A percentile compares a stretch with the other conserved stretches of the same genome.
These are phyloP conservation scores for Fonsecaea nubica DNA, from an alignment of 2,329 filamentous ascomycete genomes.

Conservation along the genomic window DNA sequence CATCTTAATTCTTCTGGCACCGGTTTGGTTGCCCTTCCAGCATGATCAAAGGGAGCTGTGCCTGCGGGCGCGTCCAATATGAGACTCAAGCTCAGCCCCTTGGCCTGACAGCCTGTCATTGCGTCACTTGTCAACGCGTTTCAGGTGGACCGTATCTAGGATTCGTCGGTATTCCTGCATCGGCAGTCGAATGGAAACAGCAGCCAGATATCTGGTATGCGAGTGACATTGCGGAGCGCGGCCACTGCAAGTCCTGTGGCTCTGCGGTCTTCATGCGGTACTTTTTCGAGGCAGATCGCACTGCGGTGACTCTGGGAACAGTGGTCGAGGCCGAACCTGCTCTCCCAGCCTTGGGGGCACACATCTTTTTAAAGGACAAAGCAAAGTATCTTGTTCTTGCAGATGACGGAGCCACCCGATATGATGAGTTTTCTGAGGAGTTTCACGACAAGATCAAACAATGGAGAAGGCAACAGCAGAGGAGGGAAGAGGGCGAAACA, in stretches of 20 bases:
- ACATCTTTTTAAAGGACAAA: conserved; percentile 56
- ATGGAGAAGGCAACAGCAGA: conserved; percentile 38
- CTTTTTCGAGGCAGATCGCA: conserved; percentile 43
- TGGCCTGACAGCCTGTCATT: conserved; percentile 54
- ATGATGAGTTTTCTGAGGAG: conserved; percentile 37
- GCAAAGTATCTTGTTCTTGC: conserved; percentile 49
- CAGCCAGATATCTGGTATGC: conserved; percentile 43
- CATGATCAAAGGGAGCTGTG: conserved; percentile 38
- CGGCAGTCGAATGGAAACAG: conserved; percentile 45
- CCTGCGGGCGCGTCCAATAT: conserved; percentile 36
- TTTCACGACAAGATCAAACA: conserved; percentile 40
- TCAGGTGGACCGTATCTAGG: conserved; percentile 55
- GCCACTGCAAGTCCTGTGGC: conserved; percentile 56
- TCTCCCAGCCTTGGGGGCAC: conserved; percentile 42
- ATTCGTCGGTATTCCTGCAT: conserved; percentile 49
- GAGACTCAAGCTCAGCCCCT: conserved; percentile 41
- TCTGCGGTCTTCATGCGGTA: conserved; percentile 55
- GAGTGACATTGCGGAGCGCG: conserved; percentile 52
- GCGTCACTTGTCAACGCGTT: conserved; percentile 57
- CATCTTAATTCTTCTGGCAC: background rate
- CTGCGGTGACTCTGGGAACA: conserved; percentile 50
- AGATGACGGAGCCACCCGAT: conserved; percentile 46
- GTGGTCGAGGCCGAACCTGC: conserved; percentile 49
- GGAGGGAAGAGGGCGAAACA: conserved; percentile 29
- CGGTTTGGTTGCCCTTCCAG: background rate